Evolutionary conservation across 345 rosid species (phyloP), one percentile per base, ranked within the genome.

Genomic region (Populus pruinosa): DNA sequence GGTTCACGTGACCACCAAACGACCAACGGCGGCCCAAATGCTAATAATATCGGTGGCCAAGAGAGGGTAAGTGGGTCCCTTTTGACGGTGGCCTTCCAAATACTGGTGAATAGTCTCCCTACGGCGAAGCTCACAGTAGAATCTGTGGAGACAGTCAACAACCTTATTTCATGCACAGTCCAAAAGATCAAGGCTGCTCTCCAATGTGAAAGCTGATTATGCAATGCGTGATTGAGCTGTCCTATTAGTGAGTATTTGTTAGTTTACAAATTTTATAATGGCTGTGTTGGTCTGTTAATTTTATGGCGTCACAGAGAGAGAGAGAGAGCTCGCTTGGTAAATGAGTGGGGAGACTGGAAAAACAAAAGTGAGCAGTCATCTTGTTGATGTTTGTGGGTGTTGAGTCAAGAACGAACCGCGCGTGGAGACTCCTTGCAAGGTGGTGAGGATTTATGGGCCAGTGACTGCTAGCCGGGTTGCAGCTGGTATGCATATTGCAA

Each of bases 391-490:
- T 61, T 71, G 80, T 75, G 98, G 92, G 89, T 88, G 90, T 86
- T 87, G 99, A 96, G 99, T 96, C 99, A 96, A 96, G 99, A 96
- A 91, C 98, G 99, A 96, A 96, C 99, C 98, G 88, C 96, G 89
- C 88, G 80, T 67, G 89, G 67, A 73, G 80, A 89, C 89, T 87
- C 97, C 91, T 85, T 88, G 89, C 88, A 74, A 33, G 86, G 87
- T 79, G 90, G 53, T 82, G 29, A 82, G 83, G 78, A 71, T 31
- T 8, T 33, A 59, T 39, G 7, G 66, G 76, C 14, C n/a, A 13
- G 16, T 62, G 69, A 16, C 78, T 70, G 20, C 13, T 59, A 53
- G 62, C 17, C 23, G 21, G n/a, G 41, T 33, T 31, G 64, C 66
- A 66, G 67, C 3, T 12, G 23, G 74, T 39, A 27, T 33, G 44